Evolutionary conservation across 2,329 filamentous ascomycete genomes (phyloP), one percentile per base, ranked within the genome.

Genomic region (Colletotrichum sp.): DNA sequence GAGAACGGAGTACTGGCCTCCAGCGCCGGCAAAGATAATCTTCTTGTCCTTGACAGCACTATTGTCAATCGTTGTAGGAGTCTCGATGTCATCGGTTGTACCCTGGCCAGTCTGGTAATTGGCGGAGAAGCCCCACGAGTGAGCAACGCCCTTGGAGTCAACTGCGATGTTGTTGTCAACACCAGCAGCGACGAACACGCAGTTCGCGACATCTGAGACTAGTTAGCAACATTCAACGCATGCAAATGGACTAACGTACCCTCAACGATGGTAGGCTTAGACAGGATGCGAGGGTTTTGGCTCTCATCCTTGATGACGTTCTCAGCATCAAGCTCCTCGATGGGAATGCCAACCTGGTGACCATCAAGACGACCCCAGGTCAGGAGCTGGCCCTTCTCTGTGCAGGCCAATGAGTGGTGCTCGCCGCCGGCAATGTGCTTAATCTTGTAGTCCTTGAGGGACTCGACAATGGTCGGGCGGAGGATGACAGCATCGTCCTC

Each of bases 61-160:
- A 86, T 98, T 98, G 81, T 98, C 94, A 72, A 98, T 95, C 65
- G 93, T 81, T 0, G 94, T 97, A 0, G 96, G 95, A 28, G 91
- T 89, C 79, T 93, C 90, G 34, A 98, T 90, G 80, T 98, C 95
- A 66, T 97, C 95, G n/a, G 92, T 92, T 2, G 90, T 93, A 52
- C 94, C 94, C 77, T 93, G 93, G 8, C 95, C 95, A 8, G 94
- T 96, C 85, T 96, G 94, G 83, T 95, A 96, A 81, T 93, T 95
- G 75, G 91, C 92, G 6, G 92, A 94, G 87, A 97, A 96, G 12
- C 95, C 95, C 94, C 95, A 97, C 3, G 92, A 92, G 85, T 92
- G 96, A 16, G 92, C 93, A 80, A 92, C 92, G 77, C 95, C 95
- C 52, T 94, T 90, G 64, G 88, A 88, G 77, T 92, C 92, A 80